These are phyloP conservation scores for Lentinula guzmanii DNA, from an alignment of 768 basidiomycete genomes.

Conservation along the genomic window DNA sequence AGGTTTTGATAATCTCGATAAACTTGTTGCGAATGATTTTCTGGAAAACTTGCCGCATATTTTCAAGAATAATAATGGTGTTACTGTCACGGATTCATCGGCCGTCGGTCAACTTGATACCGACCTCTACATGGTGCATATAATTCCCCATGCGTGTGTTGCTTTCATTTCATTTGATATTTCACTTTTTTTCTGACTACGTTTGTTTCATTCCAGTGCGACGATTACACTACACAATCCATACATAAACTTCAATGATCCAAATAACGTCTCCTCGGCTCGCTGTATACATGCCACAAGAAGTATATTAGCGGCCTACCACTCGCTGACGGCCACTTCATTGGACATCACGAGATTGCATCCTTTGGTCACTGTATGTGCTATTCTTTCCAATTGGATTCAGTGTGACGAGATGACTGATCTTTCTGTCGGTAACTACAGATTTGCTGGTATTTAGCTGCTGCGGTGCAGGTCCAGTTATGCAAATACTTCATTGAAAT, in stretches of 20 bases:
- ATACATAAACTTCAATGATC: constrained; percentile 71
- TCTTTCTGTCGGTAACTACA: constrained; percentile 19
- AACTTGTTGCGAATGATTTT: constrained; percentile 61
- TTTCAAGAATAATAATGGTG: constrained; percentile 58
- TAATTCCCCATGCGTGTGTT: constrained; percentile 80
- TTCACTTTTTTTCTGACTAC: constrained; percentile 8
- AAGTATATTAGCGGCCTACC: constrained; percentile 68
- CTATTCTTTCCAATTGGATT: not conserved
- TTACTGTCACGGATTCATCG: constrained; percentile 52
- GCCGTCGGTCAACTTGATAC: constrained; percentile 65
- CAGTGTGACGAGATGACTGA: not conserved
- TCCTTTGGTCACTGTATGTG: constrained; percentile 72
- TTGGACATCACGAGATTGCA: constrained; percentile 75
- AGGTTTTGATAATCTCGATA: constrained; percentile 68
- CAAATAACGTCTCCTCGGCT: constrained; percentile 56
- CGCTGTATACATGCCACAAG: constrained; percentile 75
- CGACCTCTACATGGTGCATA: constrained; percentile 82
- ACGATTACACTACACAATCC: constrained; percentile 84
- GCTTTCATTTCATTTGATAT: constrained; percentile 1
- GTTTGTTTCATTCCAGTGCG: constrained; percentile 41
- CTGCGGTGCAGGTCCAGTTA: constrained; percentile 79
- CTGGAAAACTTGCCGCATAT: constrained; percentile 64
- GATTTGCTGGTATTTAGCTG: constrained; percentile 92
- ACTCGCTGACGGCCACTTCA: constrained; percentile 75
- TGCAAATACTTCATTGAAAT: constrained; percentile 85